Conservation (phyloP, 2,329 filamentous ascomycete species). For the Colletotrichum spaethianum region DNA sequence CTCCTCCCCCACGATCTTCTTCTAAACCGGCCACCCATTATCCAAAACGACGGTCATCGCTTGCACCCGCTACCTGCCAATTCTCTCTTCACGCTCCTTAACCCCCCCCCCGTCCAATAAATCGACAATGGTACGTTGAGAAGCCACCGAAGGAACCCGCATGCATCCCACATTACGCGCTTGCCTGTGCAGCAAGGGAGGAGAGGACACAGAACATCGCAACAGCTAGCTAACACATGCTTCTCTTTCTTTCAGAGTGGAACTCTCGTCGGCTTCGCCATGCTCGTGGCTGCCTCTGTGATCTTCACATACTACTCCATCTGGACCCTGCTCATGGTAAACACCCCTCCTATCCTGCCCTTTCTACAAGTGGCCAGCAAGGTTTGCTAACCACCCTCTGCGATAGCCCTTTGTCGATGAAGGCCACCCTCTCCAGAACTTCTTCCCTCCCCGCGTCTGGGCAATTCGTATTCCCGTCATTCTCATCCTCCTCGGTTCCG, state of each 20-base stretch:
- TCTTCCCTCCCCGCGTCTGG: slow-evolving; percentile 98
- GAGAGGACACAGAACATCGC: neutral
- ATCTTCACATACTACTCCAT: slow-evolving; percentile 91
- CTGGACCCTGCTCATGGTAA: slow-evolving; percentile 97
- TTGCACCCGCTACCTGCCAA: neutral
- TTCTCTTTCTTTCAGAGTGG: slow-evolving; percentile 78
- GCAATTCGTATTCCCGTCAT: slow-evolving; percentile 99
- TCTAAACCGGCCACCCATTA: neutral
- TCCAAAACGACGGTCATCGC: neutral
- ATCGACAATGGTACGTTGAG: slow-evolving; percentile 49
- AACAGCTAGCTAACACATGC: slow-evolving; percentile 23
- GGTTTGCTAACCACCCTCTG: slow-evolving; percentile 33
- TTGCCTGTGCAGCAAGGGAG: slow-evolving; percentile 27
- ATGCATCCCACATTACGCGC: slow-evolving; percentile 13
- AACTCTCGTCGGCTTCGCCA: slow-evolving; percentile 80
- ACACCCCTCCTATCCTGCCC: slow-evolving; percentile 42
- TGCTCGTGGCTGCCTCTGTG: slow-evolving; percentile 76
- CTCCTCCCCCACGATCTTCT: slow-evolving; percentile 11
- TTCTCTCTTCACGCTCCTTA: slow-evolving; percentile 35
- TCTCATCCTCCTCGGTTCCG: slow-evolving; percentile 89
- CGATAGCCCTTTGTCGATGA: slow-evolving; percentile 94
- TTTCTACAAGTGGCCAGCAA: slow-evolving; percentile 10
- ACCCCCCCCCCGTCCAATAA: neutral
- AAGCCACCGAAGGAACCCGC: slow-evolving; percentile 1
- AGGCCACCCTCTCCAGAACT: slow-evolving; percentile 90